Percentiles rank a stretch among this genome's conserved stretches.
These are phyloP conservation scores for Cutaneotrichosporon sp. DNA, from an alignment of 1,284 basidiomycete species.

Conservation along the genomic window DNA sequence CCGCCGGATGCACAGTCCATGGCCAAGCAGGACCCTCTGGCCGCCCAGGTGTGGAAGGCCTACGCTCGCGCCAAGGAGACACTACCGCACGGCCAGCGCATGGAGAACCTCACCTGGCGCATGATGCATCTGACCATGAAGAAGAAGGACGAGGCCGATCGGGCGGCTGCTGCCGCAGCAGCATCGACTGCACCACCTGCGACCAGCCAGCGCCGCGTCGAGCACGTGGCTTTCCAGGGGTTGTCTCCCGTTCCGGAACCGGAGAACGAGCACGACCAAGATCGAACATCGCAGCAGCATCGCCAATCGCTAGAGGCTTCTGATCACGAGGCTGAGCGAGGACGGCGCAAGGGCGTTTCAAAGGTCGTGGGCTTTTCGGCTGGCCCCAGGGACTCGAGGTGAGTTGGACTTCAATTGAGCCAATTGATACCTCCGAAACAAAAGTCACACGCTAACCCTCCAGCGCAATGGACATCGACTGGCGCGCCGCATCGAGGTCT, in stretches of 20 bases:
- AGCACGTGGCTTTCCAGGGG: neutral
- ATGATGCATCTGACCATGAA: slow-evolving; percentile 94
- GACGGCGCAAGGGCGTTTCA: slow-evolving; percentile 51
- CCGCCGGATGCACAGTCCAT: slow-evolving; percentile 37
- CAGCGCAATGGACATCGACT: slow-evolving; percentile 69
- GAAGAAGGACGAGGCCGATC: slow-evolving; percentile 35
- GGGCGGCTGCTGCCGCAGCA: slow-evolving; percentile 7
- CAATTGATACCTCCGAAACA: too few relatives aligned
- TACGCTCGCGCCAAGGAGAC: slow-evolving; percentile 82
- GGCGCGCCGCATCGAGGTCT: slow-evolving; percentile 86
- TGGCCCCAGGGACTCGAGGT: slow-evolving; percentile 28
- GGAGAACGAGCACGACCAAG: neutral
- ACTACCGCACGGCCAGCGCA: slow-evolving; percentile 83
- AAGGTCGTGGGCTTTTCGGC: slow-evolving; percentile 51
- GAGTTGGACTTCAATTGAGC: slow-evolving; percentile 5
- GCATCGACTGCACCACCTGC: neutral
- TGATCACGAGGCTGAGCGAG: slow-evolving; percentile 47
- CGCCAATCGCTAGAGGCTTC: neutral
- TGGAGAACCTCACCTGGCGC: slow-evolving; percentile 97
- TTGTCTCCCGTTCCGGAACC: slow-evolving; percentile 2
- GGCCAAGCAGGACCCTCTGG: slow-evolving; percentile 71
- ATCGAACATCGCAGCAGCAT: neutral
- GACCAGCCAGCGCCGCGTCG: neutral
- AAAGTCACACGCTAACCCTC: slow-evolving; percentile 9
- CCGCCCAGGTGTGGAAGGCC: slow-evolving; percentile 95